phyloP scores from a whole-genome alignment of 345 rosid species.

The Triadica sebifera region DNA sequence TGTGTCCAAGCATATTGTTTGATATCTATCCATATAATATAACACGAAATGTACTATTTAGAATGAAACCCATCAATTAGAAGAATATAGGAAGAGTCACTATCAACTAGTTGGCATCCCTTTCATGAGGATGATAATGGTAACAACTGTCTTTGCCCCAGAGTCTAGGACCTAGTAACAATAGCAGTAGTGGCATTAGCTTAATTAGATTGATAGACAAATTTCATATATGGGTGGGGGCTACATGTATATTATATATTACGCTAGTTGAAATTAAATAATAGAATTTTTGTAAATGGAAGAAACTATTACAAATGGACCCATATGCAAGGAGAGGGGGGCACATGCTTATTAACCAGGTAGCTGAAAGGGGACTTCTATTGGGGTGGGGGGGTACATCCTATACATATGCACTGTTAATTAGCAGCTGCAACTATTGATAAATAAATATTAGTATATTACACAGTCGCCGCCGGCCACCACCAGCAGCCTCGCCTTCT shows the following conservation, averaged over 20 bases:
- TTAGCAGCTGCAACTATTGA: too few relatives aligned
- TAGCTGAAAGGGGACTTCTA: slow-evolving; percentile 28
- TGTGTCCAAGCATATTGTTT: too few relatives aligned
- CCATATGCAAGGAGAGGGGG: slow-evolving; percentile 39
- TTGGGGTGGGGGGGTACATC: too few relatives aligned
- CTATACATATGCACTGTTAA: too few relatives aligned
- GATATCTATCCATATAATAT: too few relatives aligned
- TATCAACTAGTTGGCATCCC: slow-evolving; percentile 45
- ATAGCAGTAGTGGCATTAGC: background rate
- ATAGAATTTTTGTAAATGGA: too few relatives aligned
- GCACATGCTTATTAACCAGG: slow-evolving; percentile 40
- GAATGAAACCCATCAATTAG: background rate
- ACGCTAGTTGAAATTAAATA: too few relatives aligned
- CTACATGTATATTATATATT: too few relatives aligned
- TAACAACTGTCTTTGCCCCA: slow-evolving; percentile 54
- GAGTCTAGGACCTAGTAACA: slow-evolving; percentile 36
- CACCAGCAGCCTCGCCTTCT: background rate
- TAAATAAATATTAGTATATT: too few relatives aligned
- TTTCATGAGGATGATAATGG: slow-evolving; percentile 46
- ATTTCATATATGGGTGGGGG: background rate
- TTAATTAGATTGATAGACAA: slow-evolving; percentile 7
- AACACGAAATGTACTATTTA: too few relatives aligned
- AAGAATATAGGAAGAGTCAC: slow-evolving; percentile 32
- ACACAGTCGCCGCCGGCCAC: slow-evolving; percentile 9
- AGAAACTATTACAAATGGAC: slow-evolving; percentile 21